Conservation (phyloP, 1,284 basidiomycete species). For the Exobasidium rhododendri region DNA sequence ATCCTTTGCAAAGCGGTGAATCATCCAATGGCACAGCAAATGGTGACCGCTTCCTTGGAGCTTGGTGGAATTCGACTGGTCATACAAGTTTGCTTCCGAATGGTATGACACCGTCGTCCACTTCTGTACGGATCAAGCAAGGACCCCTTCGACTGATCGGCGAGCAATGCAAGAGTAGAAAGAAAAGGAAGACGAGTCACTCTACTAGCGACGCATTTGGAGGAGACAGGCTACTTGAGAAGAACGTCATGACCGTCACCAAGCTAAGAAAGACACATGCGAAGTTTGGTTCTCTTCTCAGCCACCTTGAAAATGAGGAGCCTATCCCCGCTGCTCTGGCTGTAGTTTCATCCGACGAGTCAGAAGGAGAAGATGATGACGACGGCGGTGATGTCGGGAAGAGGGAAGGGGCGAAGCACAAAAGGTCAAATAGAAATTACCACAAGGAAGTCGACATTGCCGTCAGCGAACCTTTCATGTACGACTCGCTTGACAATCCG, state of each 20-base stretch:
- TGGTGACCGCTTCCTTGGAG: neutral
- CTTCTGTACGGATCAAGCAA: constrained; percentile 5
- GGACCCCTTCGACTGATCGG: neutral
- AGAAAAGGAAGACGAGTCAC: constrained; percentile 3
- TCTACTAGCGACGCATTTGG: neutral
- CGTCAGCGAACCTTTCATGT: neutral
- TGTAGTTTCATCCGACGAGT: constrained; percentile 38
- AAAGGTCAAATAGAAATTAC: neutral
- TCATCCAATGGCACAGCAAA: neutral
- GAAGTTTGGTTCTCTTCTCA: constrained; percentile 42
- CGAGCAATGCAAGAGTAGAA: neutral
- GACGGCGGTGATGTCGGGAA: constrained; percentile 15
- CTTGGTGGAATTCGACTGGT: constrained; percentile 4
- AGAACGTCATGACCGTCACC: constrained; percentile 43
- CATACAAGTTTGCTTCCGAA: constrained; percentile 5
- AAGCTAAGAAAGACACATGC: constrained; percentile 44
- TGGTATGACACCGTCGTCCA: neutral
- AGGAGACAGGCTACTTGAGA: constrained; percentile 28
- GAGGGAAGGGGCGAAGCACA: neutral
- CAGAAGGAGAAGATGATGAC: constrained; percentile 27
- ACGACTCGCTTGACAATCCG: neutral
- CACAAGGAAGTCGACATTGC: neutral
- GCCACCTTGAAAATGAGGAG: constrained; percentile 25
- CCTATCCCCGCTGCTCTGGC: constrained; percentile 46
- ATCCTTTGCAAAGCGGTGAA: neutral